Percentiles rank a stretch among this genome's conserved stretches.
These are phyloP conservation scores for Colletotrichum destructivum DNA, from an alignment of 2,329 filamentous ascomycete species.

Conservation along the genomic window DNA sequence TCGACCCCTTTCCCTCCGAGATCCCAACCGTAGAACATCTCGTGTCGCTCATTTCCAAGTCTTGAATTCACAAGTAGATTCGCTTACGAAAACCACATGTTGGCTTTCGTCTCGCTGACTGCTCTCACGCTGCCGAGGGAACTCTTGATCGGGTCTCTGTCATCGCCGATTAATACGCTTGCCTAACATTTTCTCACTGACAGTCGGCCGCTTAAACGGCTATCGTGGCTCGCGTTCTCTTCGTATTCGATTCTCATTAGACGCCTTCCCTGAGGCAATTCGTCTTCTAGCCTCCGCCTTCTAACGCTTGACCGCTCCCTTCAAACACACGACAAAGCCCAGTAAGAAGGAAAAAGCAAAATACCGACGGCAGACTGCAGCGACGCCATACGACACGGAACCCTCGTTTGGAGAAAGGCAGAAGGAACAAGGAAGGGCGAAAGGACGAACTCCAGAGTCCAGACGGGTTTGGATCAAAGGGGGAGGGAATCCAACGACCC, in stretches of 20 bases:
- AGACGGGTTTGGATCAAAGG: conserved; percentile 9
- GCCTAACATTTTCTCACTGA: conserved; percentile 17
- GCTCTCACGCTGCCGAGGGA: not conserved
- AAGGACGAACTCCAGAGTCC: conserved; percentile 10
- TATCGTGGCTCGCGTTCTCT: conserved; percentile 10
- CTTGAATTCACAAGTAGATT: conserved; percentile 19
- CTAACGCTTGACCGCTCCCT: conserved; percentile 16
- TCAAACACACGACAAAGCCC: conserved; percentile 11
- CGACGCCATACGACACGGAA: conserved; percentile 4
- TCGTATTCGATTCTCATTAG: conserved; percentile 19
- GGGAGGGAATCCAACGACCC: conserved; percentile 2
- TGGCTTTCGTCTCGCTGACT: not conserved
- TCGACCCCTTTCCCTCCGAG: conserved; percentile 13
- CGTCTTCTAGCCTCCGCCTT: conserved; percentile 11
- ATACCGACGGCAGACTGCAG: not conserved
- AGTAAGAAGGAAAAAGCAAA: not conserved
- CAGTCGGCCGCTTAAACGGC: conserved; percentile 12
- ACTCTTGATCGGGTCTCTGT: conserved; percentile 15
- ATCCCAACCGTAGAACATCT: conserved; percentile 32
- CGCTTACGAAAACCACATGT: not conserved
- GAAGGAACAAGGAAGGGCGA: not conserved
- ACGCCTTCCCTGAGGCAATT: conserved; percentile 7
- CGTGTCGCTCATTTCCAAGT: conserved; percentile 36
- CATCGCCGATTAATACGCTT: conserved; percentile 24
- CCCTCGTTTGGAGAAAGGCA: conserved; percentile 16